Evolutionary conservation across 139 green algal genomes (phyloP).

Genomic region (Auxenochlorella protothecoides): DNA sequence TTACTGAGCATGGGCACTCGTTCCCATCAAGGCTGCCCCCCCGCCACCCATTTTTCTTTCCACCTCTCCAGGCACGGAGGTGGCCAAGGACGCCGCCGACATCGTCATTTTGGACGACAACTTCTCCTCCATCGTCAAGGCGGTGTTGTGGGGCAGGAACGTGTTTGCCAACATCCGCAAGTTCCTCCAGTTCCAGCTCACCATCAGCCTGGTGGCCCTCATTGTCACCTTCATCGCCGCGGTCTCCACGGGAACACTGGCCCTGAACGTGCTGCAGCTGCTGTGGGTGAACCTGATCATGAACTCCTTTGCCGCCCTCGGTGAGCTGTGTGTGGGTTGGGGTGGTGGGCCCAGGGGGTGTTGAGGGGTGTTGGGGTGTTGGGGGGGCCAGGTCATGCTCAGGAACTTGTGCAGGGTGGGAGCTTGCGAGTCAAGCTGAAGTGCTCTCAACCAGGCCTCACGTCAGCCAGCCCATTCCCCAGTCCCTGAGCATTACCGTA

Average conservation of each 20-base stretch:
- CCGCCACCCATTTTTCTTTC: too few relatives aligned
- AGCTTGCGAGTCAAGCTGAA: too few relatives aligned
- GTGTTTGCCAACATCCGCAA: slow-evolving; percentile 71
- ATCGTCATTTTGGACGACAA: slow-evolving; percentile 87
- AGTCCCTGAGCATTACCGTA: too few relatives aligned
- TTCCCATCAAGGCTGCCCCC: too few relatives aligned
- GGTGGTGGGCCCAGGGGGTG: too few relatives aligned
- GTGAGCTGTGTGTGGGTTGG: slow-evolving; percentile 1
- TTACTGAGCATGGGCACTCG: too few relatives aligned
- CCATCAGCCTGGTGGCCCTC: slow-evolving; percentile 67
- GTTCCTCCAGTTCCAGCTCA: slow-evolving; percentile 85
- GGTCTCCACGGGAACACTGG: slow-evolving; percentile 51
- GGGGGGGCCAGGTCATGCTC: too few relatives aligned
- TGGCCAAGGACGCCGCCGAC: slow-evolving; percentile 76
- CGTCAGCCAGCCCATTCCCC: too few relatives aligned
- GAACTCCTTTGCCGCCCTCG: slow-evolving; percentile 69
- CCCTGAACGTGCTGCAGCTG: slow-evolving; percentile 35
- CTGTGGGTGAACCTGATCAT: slow-evolving; percentile 92
- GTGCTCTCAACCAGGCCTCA: too few relatives aligned
- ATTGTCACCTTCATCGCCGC: slow-evolving; percentile 4
- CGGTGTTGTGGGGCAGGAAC: slow-evolving; percentile 78
- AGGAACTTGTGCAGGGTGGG: too few relatives aligned
- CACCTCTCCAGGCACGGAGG: slow-evolving; percentile 60
- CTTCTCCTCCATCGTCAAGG: slow-evolving; percentile 71
- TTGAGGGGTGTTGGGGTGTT: too few relatives aligned